Evolutionary conservation across 2,329 filamentous ascomycete species (phyloP).

Genomic region (Paraphaeosphaeria sporulosa): DNA sequence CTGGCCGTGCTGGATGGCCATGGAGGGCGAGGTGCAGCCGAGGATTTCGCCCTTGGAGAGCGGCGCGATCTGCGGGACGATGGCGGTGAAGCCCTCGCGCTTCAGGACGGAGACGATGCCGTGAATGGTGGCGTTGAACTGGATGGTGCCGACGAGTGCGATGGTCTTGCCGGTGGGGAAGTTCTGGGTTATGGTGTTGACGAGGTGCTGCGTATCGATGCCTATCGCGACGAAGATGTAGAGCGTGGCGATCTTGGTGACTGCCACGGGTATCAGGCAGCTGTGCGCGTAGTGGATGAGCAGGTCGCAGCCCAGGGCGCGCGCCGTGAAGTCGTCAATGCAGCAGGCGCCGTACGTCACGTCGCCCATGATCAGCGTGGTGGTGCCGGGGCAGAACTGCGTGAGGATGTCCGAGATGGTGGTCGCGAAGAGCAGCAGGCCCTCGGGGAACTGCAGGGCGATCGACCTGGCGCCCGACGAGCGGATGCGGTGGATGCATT

Average conservation of each 20-base stretch:
- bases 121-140: conserved; percentile 98
- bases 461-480: conserved; percentile 80
- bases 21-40: conserved; percentile 86
- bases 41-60: conserved; percentile 95
- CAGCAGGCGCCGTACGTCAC: conserved; percentile 99
- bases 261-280: conserved; percentile 93
- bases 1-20: conserved; percentile 44
- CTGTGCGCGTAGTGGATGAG: conserved; percentile 97
- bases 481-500: conserved; percentile 94
- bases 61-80: conserved; percentile 92
- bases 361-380: conserved; percentile 98
- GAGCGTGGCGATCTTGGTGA: conserved; percentile 95
- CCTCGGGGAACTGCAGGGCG: conserved; percentile 97
- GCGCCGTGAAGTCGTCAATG: conserved; percentile 96
- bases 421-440: conserved; percentile 91
- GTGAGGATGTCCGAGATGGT: conserved; percentile 97
- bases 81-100: conserved; percentile 80
- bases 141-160: conserved; percentile 94
- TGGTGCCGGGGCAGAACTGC: conserved; percentile 88
- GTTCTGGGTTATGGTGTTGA: conserved; percentile 87
- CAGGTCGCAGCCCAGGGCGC: conserved; percentile 91
- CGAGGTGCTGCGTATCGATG: conserved; percentile 87
- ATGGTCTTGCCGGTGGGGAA: conserved; percentile 86
- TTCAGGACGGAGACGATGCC: conserved; percentile 80
- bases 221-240: conserved; percentile 99